Conservation (phyloP, 805 yeast species). For the Myxozyma geophila region DNA sequence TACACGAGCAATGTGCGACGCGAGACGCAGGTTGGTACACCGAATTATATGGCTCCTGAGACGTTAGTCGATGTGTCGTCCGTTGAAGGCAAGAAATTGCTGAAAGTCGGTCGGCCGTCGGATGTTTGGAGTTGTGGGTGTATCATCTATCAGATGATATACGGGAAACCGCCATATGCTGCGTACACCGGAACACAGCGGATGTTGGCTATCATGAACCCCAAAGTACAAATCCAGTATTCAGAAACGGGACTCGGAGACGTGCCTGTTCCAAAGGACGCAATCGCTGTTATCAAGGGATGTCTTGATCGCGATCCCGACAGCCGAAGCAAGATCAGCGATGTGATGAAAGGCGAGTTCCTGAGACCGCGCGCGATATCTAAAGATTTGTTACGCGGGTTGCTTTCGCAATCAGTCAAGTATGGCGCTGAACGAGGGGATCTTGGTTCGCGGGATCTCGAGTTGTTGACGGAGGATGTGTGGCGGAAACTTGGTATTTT, state of each 20-base stretch:
- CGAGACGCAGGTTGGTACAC: constrained; percentile 92
- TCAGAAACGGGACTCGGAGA: constrained; percentile 66
- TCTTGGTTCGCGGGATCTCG: constrained; percentile 20
- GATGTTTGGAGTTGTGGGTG: constrained; percentile 99
- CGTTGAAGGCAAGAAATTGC: constrained; percentile 47
- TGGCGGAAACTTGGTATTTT: constrained; percentile 31
- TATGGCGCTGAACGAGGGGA: constrained; percentile 59
- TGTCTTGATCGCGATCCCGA: constrained; percentile 76
- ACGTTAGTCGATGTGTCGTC: constrained; percentile 68
- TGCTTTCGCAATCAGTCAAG: constrained; percentile 75
- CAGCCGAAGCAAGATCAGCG: constrained; percentile 64
- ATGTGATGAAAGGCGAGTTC: constrained; percentile 66
- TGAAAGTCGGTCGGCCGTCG: constrained; percentile 90
- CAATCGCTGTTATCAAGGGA: constrained; percentile 69
- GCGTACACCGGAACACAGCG: constrained; percentile 75
- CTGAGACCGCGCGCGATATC: constrained; percentile 76
- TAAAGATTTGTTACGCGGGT: constrained; percentile 64
- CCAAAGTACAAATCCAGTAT: constrained; percentile 70
- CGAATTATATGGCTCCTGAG: constrained; percentile 98
- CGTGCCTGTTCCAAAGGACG: constrained; percentile 66
- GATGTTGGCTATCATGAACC: constrained; percentile 82
- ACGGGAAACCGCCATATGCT: constrained; percentile 91
- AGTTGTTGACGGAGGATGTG: constrained; percentile 31
- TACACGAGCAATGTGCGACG: constrained; percentile 88
- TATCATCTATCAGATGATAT: constrained; percentile 91